Percentiles rank a stretch among this genome's conserved stretches.
Evolutionary conservation across 148 eudicot species (phyloP).

Genomic region (Nepenthes mirabilis): DNA sequence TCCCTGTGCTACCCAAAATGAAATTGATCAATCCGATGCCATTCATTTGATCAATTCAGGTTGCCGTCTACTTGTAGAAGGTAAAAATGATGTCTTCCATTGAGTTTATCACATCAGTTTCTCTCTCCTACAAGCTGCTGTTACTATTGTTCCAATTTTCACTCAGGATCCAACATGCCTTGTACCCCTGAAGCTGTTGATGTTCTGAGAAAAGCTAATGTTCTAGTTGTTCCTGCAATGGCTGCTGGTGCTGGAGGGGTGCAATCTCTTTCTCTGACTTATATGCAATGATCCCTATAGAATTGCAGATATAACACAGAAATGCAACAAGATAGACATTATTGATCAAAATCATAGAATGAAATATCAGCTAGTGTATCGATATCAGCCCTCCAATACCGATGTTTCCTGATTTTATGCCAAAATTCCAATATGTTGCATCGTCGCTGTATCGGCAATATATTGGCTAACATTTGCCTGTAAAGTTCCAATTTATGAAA

Average conservation of each 20-base stretch:
- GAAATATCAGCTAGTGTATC: no score
- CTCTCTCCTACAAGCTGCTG: not conserved
- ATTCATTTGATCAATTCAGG: slow-evolving; percentile 85
- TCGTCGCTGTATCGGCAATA: no score
- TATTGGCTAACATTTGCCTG: no score
- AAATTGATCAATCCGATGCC: slow-evolving; percentile 92
- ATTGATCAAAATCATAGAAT: no score
- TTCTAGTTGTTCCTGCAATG: slow-evolving; percentile 88
- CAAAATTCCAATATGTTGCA: no score
- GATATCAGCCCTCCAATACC: no score
- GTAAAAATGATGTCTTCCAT: slow-evolving; percentile 21
- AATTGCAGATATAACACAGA: no score
- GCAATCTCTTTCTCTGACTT: slow-evolving; percentile 4
- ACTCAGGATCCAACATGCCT: slow-evolving; percentile 88
- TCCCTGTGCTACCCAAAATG: slow-evolving; percentile 93
- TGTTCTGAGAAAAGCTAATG: slow-evolving; percentile 76
- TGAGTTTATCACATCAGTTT: not conserved
- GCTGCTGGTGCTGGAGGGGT: slow-evolving; percentile 99
- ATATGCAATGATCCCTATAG: no score
- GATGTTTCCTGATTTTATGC: no score
- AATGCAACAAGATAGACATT: no score
- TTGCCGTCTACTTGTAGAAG: slow-evolving; percentile 88
- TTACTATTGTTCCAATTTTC: not conserved
- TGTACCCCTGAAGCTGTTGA: slow-evolving; percentile 94
- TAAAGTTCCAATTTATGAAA: no score